Evolutionary conservation across 139 green algal species (phyloP).

Genomic region (Picochlorum sp.): DNA sequence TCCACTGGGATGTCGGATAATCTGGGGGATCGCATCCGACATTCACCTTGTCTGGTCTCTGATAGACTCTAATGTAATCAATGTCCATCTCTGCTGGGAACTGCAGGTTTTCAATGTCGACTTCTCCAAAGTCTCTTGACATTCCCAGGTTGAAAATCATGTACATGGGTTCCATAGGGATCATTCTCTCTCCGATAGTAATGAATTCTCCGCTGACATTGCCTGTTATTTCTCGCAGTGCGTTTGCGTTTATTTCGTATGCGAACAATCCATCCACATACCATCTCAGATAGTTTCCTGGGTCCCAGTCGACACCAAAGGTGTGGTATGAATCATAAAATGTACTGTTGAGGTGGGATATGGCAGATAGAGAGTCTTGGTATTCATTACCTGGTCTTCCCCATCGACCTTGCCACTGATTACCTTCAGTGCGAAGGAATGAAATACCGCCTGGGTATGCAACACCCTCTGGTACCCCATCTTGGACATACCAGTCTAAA

Average conservation of each 20-base stretch:
- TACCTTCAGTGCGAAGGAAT: conserved; percentile 11
- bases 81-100: conserved; percentile 26
- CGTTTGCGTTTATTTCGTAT: conserved; percentile 27
- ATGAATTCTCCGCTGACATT: not conserved
- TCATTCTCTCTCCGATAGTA: conserved; percentile 23
- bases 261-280: conserved; percentile 28
- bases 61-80: conserved; percentile 41
- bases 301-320: conserved; percentile 30
- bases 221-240: conserved; percentile 4
- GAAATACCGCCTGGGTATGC: conserved; percentile 19
- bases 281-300: conserved; percentile 32
- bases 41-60: conserved; percentile 20
- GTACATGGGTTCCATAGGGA: conserved; percentile 39
- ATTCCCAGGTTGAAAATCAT: conserved; percentile 50
- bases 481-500: conserved; percentile 9
- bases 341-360: conserved; percentile 8
- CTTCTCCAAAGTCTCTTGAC: conserved; percentile 21
- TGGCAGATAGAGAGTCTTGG: conserved; percentile 24
- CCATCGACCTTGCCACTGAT: conserved; percentile 12
- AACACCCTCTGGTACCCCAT: conserved; percentile 8
- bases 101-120: conserved; percentile 17
- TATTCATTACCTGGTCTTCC: conserved; percentile 25
- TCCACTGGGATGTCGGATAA: conserved; percentile 33
- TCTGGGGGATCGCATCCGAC: conserved; percentile 33
- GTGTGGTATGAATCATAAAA: conserved; percentile 21